Percentiles rank a stretch among this genome's conserved stretches.
phyloP scores from a whole-genome alignment of 371 early-diverging fungal genomes.

The Mucor indicus region DNA sequence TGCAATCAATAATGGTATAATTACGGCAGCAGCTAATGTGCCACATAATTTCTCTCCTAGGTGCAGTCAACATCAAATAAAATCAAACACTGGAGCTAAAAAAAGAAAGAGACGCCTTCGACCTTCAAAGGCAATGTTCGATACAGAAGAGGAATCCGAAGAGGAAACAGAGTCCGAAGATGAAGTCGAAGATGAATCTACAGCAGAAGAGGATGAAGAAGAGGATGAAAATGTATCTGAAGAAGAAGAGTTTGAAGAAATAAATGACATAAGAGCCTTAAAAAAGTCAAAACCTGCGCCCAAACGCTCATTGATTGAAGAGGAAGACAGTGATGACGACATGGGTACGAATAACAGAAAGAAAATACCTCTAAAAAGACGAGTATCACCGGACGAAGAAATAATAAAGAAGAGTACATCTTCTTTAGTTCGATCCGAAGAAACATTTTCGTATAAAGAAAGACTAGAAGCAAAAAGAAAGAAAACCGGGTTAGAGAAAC shows the following conservation, averaged over 20 bases:
- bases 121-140: neutral
- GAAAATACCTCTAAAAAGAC: too few species aligned
- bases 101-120: constrained; percentile 10
- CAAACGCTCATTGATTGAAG: too few species aligned
- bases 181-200: neutral
- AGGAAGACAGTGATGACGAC: constrained; percentile 23
- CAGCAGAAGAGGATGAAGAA: neutral
- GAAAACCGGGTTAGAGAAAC: too few species aligned
- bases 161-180: neutral
- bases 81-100: neutral
- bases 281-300: too few species aligned
- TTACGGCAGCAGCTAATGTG: constrained; percentile 11
- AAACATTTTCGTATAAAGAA: too few species aligned
- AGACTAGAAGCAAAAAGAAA: too few species aligned
- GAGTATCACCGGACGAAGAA: too few species aligned
- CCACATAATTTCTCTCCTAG: constrained; percentile 8
- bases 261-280: too few species aligned
- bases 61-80: constrained; percentile 14
- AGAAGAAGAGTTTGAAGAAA: constrained; percentile 1
- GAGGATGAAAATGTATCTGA: neutral
- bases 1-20: constrained; percentile 22
- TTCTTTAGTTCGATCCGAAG: too few species aligned
- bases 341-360: too few species aligned
- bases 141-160: neutral
- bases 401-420: too few species aligned